Evolutionary conservation across 805 yeast species (phyloP), one percentile per base, ranked within the genome.

Genomic region (Saccharomycopsis fodiens): DNA sequence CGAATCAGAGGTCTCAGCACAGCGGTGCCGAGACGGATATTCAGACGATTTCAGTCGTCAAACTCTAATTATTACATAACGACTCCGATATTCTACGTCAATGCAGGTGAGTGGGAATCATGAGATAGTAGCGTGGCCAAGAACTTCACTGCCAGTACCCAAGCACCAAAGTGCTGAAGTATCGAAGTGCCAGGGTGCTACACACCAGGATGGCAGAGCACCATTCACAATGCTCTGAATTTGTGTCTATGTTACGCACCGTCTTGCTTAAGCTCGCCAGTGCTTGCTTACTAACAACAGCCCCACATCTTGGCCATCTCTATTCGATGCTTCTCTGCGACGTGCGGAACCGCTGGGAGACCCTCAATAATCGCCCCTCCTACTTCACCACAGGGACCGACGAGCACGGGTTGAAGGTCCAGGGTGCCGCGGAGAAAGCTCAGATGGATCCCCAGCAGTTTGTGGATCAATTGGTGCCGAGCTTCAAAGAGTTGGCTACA

Each of bases 71-170:
- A 55, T 44, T 85, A 78, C 54, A 68, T 83, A 13, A 87, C 97
- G 1, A 83, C 97, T 0, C 98, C 98, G 0, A 93, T 93, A 21
- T 93, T 89, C 63, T 93, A 93, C 62, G 97, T 94, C 46, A 93
- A 93, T 68, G 97, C 97, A 7, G 73, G 60, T 53, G 35, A 20
- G 56, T 42, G 6, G 6, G 29, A 10, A 8, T 4, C 20, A 56
- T 25, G 5, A 3, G 3, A 10, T 6, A 25, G 6, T 6, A 25
- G 29, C 10, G 29, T 25, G 10, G 10, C 6, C 10, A 10, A 10
- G 10, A 6, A 25, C 10, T 7, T 25, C 10, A 25, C 29, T 25
- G 10, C 6, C 29, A 25, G 29, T n/a, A n/a, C n/a, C n/a, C n/a
- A n/a, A n/a, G n/a, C n/a, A n/a, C n/a, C n/a, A n/a, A n/a, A n/a